Conservation (phyloP, 176 grass and related monocot species). For the Urochloa ruziziensis region DNA sequence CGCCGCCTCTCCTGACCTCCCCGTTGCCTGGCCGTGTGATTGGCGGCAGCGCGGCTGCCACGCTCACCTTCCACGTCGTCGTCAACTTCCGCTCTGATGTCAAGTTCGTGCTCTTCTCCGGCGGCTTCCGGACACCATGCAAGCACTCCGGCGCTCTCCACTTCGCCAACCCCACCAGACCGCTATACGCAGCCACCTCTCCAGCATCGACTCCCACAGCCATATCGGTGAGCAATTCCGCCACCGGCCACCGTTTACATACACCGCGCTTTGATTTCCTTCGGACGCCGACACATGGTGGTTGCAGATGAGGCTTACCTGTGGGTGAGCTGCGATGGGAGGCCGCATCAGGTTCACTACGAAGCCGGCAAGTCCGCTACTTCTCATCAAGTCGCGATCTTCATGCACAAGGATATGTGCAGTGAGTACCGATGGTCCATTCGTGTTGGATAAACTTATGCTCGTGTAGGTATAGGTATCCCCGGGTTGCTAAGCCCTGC, state of each 20-base stretch:
- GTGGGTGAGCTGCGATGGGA: conserved; percentile 79
- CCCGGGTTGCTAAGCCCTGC: conserved; percentile 51
- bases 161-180: conserved; percentile 70
- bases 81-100: conserved; percentile 79
- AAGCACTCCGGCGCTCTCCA: conserved; percentile 44
- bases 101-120: conserved; percentile 78
- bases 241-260: no score
- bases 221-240: conserved; percentile 53
- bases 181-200: conserved; percentile 69
- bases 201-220: conserved; percentile 64
- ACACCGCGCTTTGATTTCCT: neutral
- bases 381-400: conserved; percentile 53
- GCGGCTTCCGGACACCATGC: conserved; percentile 63
- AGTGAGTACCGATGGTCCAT: conserved; percentile 51
- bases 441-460: neutral
- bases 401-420: conserved; percentile 79
- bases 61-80: conserved; percentile 72
- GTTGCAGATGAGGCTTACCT: conserved; percentile 75
- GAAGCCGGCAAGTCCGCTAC: conserved; percentile 29
- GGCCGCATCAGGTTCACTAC: conserved; percentile 65
- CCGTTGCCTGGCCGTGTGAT: no score
- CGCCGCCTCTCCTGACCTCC: no score
- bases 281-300: neutral
- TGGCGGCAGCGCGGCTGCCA: no score
- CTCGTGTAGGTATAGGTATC: conserved; percentile 27